Base-by-base conservation (phyloP, 2,329 filamentous ascomycete species). In the Penicillium sp. region DNA sequence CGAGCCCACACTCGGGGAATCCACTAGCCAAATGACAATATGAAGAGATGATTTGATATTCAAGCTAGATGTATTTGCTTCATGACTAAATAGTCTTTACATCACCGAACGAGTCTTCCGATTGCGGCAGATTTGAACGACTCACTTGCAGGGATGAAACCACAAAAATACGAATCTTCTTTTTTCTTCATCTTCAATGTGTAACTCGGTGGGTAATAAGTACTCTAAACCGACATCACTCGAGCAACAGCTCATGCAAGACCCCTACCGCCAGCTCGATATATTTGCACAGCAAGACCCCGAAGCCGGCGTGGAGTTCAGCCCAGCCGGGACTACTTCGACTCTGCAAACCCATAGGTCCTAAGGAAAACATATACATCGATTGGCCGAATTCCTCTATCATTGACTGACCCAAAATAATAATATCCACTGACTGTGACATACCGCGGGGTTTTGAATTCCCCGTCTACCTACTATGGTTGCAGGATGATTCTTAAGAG, bases 361-460 rank as follows among this genome's bases (percentile, higher is more conserved):
- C 3, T 7, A 43, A 37, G 13, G 44, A 47, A 20, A 47, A 47
- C 20, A 44, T 48, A 9, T 53, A 53, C 31, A 44, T 44, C 6
- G 18, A 44, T 33, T 46, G 48, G 51, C 51, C 51, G 6, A 44
- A 45, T 10, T 48, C 51, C 31, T 31, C 27, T 10, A 42, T 53
- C 23, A 32, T 51, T 5, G 28, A 37, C 13, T 7, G 31, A 24
- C 47, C 9, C 6, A 23, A 7, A 13, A 41, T 7, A 31, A 45
- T 44, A 44, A 43, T 18, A 51, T 53, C 13, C 29, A 18, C 27
- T 51, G 27, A 41, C 41, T 9, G 51, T 53, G 1, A 45, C 44
- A 6, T 51, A 53, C 25, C 33, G 51, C 6, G 33, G 51, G 48
- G 44, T 53, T 5, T 6, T 51, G 31, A 51, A 53, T 24, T 53